Evolutionary conservation across 169 alveolate species (phyloP).

Genomic region (Plasmodium sp.): DNA sequence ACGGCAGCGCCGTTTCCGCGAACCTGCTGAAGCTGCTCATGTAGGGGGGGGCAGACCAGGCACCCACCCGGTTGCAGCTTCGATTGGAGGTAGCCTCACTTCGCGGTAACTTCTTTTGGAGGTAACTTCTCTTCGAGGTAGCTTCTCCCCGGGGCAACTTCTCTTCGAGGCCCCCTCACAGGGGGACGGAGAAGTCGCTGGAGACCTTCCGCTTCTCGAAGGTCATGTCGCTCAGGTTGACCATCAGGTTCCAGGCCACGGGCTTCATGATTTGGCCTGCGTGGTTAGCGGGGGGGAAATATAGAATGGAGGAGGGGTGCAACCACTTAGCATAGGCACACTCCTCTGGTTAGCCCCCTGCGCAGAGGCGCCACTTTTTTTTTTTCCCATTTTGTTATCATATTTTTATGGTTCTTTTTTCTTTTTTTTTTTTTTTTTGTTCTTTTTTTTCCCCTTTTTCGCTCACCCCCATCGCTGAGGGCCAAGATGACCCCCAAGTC

Average conservation of each 20-base stretch:
- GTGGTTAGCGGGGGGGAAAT: neutral
- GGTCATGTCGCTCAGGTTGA: conserved; percentile 45
- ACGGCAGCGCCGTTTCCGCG: conserved; percentile 16
- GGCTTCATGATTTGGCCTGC: conserved; percentile 63
- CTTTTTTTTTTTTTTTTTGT: neutral
- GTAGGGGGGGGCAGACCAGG: neutral
- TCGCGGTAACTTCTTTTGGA: no score
- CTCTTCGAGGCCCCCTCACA: neutral
- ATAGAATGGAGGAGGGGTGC: neutral
- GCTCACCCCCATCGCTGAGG: conserved; percentile 25
- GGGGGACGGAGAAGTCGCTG: conserved; percentile 39
- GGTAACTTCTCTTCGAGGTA: no score
- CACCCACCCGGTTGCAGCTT: neutral
- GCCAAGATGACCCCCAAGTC: conserved; percentile 68
- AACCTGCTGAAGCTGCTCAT: neutral
- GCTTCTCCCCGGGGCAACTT: no score
- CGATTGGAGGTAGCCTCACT: no score
- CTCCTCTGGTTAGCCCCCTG: neutral
- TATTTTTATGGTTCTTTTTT: no score
- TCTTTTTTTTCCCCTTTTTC: neutral
- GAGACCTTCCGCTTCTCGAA: conserved; percentile 63
- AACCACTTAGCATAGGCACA: neutral
- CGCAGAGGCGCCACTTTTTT: no score
- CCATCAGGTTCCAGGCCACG: conserved; percentile 70
- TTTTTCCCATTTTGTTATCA: no score